Base-by-base conservation (phyloP, 306 rosid genomes). In the Castanea crenata region DNA sequence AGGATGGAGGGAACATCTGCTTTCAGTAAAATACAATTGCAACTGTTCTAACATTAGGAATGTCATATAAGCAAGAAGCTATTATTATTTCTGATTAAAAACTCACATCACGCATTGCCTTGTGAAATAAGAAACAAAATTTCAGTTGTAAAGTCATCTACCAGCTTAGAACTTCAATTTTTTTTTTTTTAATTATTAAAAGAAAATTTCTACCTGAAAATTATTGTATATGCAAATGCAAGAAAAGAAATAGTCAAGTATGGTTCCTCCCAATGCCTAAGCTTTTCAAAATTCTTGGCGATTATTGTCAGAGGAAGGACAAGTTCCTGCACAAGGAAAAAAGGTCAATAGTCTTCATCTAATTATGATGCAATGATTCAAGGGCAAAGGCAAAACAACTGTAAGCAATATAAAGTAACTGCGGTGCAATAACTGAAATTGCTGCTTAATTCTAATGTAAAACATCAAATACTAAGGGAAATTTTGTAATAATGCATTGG, bases 181-280 rank as follows among this genome's bases (percentile, higher is more conserved):
- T 38, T 38, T 38, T 38, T 27, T 27, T 38, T 7, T 0, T 0
- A 38, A 38, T 38, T 38, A 38, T 38, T 38, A 7, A 20, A 16
- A 57, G 63, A 57, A 20, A n/a, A 2, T 38, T 38, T 7, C 46
- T 38, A 95, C 99, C 99, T 93, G 88, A 90, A 90, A 68, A 93
- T 87, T 58, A 89, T 57, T 25, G 94, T 85, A 75, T 95, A 93
- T 3, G 90, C 41, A 74, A 89, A 69, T 14, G 85, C 90, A 80
- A 93, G 96, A 88, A 93, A 95, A 31, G 94, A 89, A 25, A 85
- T 71, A 49, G 99, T 93, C 94, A 91, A 57, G 79, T 78, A 87
- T 74, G 99, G 99, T 84, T 90, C 93, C 75, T 95, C 98, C 99
- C 99, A 95, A 71, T 74, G 87, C 84, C 99, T 84, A 71, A 95